These are phyloP conservation scores for Sporobolomyces pararoseus DNA, from an alignment of 768 basidiomycete genomes.

Conservation along the genomic window DNA sequence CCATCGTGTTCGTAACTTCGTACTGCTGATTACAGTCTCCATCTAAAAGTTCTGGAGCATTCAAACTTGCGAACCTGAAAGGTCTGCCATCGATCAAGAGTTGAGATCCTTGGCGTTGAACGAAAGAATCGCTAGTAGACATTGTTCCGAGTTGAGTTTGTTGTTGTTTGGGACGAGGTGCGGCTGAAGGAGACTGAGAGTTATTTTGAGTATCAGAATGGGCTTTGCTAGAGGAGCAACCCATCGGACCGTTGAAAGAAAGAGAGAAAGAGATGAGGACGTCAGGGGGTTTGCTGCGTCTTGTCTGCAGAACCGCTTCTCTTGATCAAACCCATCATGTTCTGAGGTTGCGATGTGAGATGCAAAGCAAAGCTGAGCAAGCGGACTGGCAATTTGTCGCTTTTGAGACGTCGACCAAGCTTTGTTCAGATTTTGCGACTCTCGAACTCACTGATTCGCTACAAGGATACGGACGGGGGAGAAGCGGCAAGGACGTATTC, in stretches of 20 bases:
- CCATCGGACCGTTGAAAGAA: neutral
- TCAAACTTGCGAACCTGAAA: constrained; percentile 43
- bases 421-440: too few species aligned
- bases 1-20: constrained; percentile 41
- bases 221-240: neutral
- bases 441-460: too few species aligned
- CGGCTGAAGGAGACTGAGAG: neutral
- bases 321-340: too few species aligned
- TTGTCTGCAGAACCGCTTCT: too few species aligned
- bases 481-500: neutral
- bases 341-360: too few species aligned
- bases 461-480: too few species aligned
- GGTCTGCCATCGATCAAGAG: constrained; percentile 27
- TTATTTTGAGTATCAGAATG: too few species aligned
- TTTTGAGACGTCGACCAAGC: too few species aligned
- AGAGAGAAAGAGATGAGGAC: neutral
- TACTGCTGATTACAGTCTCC: constrained; percentile 38
- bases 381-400: too few species aligned
- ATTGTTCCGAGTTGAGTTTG: too few species aligned
- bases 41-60: constrained; percentile 44
- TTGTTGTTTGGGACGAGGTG: constrained; percentile 4
- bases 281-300: too few species aligned
- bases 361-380: too few species aligned
- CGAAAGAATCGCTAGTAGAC: constrained; percentile 9
- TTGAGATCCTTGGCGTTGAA: constrained; percentile 26